Evolutionary conservation across 2,329 filamentous ascomycete species (phyloP).

Genomic region (Clarireedia hainanense): DNA sequence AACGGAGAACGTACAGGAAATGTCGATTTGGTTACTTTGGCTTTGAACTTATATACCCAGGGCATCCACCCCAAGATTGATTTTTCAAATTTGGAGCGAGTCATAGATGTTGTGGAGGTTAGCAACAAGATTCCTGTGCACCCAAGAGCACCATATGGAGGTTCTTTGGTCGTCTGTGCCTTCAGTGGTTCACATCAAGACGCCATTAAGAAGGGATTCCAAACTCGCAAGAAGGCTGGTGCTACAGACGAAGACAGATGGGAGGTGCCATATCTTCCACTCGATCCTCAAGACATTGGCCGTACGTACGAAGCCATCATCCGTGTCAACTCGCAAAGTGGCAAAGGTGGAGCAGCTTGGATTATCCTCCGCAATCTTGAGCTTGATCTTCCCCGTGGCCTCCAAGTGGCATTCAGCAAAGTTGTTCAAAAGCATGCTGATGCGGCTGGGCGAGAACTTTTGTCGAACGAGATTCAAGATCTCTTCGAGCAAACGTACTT

Average conservation of each 20-base stretch:
- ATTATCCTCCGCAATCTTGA: constrained; percentile 84
- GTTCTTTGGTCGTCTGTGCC: constrained; percentile 83
- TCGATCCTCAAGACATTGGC: constrained; percentile 89
- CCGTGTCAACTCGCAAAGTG: constrained; percentile 92
- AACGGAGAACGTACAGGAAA: constrained; percentile 96
- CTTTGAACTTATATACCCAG: constrained; percentile 90
- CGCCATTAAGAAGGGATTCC: constrained; percentile 90
- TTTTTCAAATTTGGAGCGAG: constrained; percentile 77
- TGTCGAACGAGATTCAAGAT: constrained; percentile 72
- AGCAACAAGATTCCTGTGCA: constrained; percentile 95
- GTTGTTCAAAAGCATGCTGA: constrained; percentile 74
- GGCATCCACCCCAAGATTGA: constrained; percentile 79
- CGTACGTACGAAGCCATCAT: constrained; percentile 98
- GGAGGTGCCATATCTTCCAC: constrained; percentile 84
- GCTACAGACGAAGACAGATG: constrained; percentile 41
- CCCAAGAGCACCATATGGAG: constrained; percentile 82
- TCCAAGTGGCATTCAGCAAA: constrained; percentile 85
- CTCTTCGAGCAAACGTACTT: constrained; percentile 89
- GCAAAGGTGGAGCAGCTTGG: constrained; percentile 92
- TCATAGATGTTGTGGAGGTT: constrained; percentile 84
- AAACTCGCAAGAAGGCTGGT: constrained; percentile 54
- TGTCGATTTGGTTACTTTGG: constrained; percentile 88
- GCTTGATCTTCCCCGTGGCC: constrained; percentile 83
- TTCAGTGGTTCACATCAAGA: constrained; percentile 93
- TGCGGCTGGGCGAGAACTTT: constrained; percentile 71